Evolutionary conservation across 345 rosid species (phyloP), one percentile per base, ranked within the genome.

Genomic region (Arabidopsis thaliana): DNA sequence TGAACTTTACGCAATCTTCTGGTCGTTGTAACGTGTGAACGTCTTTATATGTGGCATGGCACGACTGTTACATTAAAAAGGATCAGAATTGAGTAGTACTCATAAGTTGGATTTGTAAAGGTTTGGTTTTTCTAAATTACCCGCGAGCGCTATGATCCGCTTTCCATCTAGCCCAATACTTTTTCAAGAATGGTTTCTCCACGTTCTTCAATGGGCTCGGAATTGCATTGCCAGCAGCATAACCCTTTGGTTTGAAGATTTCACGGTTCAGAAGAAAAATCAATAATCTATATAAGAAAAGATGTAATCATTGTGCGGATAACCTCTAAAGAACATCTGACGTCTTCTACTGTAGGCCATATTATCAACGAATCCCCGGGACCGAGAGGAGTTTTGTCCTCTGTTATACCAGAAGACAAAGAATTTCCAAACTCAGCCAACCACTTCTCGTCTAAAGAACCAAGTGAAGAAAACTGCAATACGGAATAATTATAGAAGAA

Each of bases 41-140:
- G 97, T 89, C 93, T 95, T 92, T 77, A 95, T 90, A 82, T 92
- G 97, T 2, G 99, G 99, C 99, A 89, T 95, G 69, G 97, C 90
- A 69, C 81, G 90, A 58, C 97, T 92, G 90, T 62, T 69, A 84
- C 68, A 69, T 46, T 11, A 36, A 34, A 13, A 75, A 72, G 59
- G 53, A 59, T 62, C 67, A 71, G 62, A 46, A 36, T 8, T 57
- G 33, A 64, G 60, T 24, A 77, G 56, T 48, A 36, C 36, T 6
- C 33, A 67, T 34, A 41, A 7, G 46, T 5, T 46, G 2, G 8
- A 1, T 38, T 22, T 7, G 22, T 33, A 71, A 55, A 57, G 14
- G 36, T 67, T 51, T 20, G 57, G 1, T 30, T 59, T 50, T 23
- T 14, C 1, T 0, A 13, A 69, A 6, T 44, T 76, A 90, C 98